Conservation (phyloP, 202 grass and related monocot genomes). For the Panicum hallii region DNA sequence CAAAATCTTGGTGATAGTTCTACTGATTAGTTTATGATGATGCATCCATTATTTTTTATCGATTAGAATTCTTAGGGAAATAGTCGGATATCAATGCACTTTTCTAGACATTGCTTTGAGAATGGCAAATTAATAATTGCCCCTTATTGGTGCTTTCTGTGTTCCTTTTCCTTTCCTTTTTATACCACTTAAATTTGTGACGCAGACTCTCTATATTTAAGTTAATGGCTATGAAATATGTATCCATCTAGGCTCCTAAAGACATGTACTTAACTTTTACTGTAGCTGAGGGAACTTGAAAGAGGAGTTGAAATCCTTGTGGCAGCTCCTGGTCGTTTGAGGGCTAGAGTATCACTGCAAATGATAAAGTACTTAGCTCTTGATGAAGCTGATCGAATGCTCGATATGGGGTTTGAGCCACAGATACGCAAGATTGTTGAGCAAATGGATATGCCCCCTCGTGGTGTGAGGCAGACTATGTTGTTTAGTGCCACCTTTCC, state of each 20-base stretch:
- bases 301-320: constrained; percentile 97
- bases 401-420: constrained; percentile 99
- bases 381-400: constrained; percentile 99
- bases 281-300: constrained; percentile 85
- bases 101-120: not conserved
- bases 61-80: not conserved
- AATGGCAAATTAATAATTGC: not conserved
- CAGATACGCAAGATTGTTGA: constrained; percentile 98
- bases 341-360: constrained; percentile 93
- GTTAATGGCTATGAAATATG: not conserved
- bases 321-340: constrained; percentile 93
- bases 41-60: not conserved
- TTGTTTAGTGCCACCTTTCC: constrained; percentile 98
- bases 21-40: not conserved
- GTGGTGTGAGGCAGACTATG: constrained; percentile 89
- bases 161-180: not conserved
- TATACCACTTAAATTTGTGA: not conserved
- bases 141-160: not conserved
- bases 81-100: not conserved
- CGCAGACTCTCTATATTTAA: constrained; percentile 3
- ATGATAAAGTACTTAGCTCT: constrained; percentile 85
- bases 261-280: constrained; percentile 21
- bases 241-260: not conserved
- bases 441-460: constrained; percentile 92
- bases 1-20: not conserved